Evolutionary conservation across 768 basidiomycete genomes (phyloP).

Genomic region (Grammothele lineata): DNA sequence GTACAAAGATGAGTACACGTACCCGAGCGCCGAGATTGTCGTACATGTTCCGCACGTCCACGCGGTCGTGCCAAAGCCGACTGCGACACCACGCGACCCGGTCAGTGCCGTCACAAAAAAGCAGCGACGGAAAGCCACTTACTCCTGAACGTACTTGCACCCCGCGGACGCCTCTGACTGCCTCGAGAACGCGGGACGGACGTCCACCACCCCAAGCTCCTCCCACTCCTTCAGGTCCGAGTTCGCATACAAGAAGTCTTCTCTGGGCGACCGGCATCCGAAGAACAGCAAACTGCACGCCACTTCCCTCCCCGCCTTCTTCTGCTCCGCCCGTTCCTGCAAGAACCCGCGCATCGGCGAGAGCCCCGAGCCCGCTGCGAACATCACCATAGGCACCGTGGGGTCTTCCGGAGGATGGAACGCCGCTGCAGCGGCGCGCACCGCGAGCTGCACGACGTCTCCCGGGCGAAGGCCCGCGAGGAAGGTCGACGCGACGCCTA

Average conservation of each 20-base stretch:
- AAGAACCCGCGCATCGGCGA: slow-evolving; percentile 50
- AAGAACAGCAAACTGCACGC: slow-evolving; percentile 42
- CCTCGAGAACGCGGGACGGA: slow-evolving; percentile 39
- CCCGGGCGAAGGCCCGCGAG: slow-evolving; percentile 38
- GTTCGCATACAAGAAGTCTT: slow-evolving; percentile 40
- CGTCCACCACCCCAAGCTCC: slow-evolving; percentile 37
- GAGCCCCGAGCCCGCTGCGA: slow-evolving; percentile 44
- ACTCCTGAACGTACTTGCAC: slow-evolving; percentile 30
- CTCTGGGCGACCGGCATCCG: slow-evolving; percentile 39
- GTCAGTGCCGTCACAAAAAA: neutral
- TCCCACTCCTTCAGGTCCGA: slow-evolving; percentile 41
- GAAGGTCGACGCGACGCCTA: slow-evolving; percentile 45
- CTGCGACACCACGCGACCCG: slow-evolving; percentile 19
- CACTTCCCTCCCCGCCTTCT: slow-evolving; percentile 37
- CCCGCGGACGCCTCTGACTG: slow-evolving; percentile 17
- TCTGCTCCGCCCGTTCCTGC: slow-evolving; percentile 45
- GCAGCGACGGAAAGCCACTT: slow-evolving; percentile 3
- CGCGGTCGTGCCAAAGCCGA: slow-evolving; percentile 40
- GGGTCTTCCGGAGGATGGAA: slow-evolving; percentile 44
- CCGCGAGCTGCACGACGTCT: slow-evolving; percentile 38
- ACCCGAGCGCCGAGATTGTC: slow-evolving; percentile 32
- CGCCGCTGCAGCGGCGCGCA: slow-evolving; percentile 32
- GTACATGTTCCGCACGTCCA: slow-evolving; percentile 30
- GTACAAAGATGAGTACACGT: slow-evolving; percentile 7
- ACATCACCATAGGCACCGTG: slow-evolving; percentile 38